Conservation (phyloP, 495 filamentous ascomycete species). For the Talaromyces thailandensis region DNA sequence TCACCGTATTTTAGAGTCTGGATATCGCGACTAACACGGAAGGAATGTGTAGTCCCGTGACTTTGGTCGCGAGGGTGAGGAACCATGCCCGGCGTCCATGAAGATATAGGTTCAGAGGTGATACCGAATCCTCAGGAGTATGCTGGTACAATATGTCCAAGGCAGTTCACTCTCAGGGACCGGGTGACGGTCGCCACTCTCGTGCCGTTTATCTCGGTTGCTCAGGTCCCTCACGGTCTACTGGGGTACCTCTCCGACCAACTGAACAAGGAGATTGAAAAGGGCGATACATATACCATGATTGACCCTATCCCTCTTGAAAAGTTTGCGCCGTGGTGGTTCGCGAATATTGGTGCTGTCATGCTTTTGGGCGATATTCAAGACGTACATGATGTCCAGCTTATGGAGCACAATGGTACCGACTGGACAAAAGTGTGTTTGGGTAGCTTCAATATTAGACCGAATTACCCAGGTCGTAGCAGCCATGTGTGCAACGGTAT, state of each 20-base stretch:
- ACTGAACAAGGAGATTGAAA: slow-evolving; percentile 89
- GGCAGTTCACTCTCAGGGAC: slow-evolving; percentile 83
- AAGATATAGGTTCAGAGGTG: slow-evolving; percentile 53
- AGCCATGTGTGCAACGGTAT: slow-evolving; percentile 96
- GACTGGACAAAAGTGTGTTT: slow-evolving; percentile 84
- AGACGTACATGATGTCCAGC: slow-evolving; percentile 47
- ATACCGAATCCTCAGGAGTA: slow-evolving; percentile 44
- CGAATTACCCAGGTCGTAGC: slow-evolving; percentile 93
- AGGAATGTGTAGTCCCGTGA: slow-evolving; percentile 35
- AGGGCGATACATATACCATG: slow-evolving; percentile 95
- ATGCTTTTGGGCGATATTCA: slow-evolving; percentile 84
- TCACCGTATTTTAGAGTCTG: neutral
- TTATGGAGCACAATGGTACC: slow-evolving; percentile 45
- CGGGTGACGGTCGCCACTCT: slow-evolving; percentile 85
- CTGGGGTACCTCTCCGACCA: slow-evolving; percentile 76
- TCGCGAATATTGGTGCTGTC: slow-evolving; percentile 86
- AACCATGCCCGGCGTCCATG: slow-evolving; percentile 78
- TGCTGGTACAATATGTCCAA: slow-evolving; percentile 60
- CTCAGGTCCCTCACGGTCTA: slow-evolving; percentile 65
- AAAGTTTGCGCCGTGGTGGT: slow-evolving; percentile 85
- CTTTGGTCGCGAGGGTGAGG: slow-evolving; percentile 4
- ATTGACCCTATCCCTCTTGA: slow-evolving; percentile 64
- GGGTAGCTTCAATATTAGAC: slow-evolving; percentile 94
- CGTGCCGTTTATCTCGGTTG: slow-evolving; percentile 70
- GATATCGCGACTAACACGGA: slow-evolving; percentile 8